A percentile compares a stretch with the other conserved stretches of the same genome.
Evolutionary conservation across 1,284 basidiomycete species (phyloP).

Genomic region (Dichomitus squalens): DNA sequence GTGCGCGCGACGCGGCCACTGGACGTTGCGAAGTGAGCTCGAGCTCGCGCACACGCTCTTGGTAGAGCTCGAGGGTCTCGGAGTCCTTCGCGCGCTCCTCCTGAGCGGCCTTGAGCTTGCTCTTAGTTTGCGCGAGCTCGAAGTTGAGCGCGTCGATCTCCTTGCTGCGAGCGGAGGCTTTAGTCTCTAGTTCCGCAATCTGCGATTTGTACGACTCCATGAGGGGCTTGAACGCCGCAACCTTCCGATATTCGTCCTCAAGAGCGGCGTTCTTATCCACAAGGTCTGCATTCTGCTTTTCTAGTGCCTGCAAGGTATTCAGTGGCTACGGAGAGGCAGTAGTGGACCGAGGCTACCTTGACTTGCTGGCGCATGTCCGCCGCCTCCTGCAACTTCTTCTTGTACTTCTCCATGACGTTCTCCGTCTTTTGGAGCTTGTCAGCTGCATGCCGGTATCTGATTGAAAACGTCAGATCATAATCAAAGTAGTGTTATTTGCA

Average conservation of each 20-base stretch:
- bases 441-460: constrained; percentile 84
- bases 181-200: constrained; percentile 80
- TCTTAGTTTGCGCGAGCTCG: constrained; percentile 75
- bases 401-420: constrained; percentile 98
- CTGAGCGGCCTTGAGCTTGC: constrained; percentile 67
- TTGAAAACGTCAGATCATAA: neutral
- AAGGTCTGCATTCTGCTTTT: constrained; percentile 90
- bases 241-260: constrained; percentile 89
- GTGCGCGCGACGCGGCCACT: constrained; percentile 32
- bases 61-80: constrained; percentile 87
- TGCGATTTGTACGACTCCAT: constrained; percentile 94
- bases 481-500: neutral
- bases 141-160: constrained; percentile 76
- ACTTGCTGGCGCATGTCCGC: constrained; percentile 86
- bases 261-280: constrained; percentile 90
- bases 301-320: constrained; percentile 61
- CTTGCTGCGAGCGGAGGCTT: constrained; percentile 61
- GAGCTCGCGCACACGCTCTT: constrained; percentile 90
- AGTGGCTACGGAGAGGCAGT: neutral
- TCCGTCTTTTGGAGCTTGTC: constrained; percentile 93
- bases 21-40: constrained; percentile 67
- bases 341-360: constrained; percentile 53
- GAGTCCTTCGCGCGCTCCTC: constrained; percentile 79
- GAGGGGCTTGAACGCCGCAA: constrained; percentile 84
- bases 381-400: constrained; percentile 96